These are phyloP conservation scores for Daldinia sp. DNA, from an alignment of 2,329 filamentous ascomycete genomes.

Conservation along the genomic window DNA sequence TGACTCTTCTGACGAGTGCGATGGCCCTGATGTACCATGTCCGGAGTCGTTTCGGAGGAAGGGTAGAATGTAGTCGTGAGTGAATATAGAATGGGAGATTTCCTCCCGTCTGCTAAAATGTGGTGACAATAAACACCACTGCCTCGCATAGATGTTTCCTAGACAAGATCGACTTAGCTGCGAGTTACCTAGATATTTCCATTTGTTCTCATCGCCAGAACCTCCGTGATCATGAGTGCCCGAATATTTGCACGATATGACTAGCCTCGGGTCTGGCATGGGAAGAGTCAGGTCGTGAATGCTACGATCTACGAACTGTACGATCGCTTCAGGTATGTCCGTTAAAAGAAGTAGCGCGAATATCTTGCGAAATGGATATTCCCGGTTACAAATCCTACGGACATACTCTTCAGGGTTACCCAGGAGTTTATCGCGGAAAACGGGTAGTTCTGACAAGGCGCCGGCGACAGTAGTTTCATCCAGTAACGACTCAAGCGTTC, in stretches of 20 bases:
- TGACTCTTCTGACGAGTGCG: background rate
- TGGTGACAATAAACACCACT: constrained; percentile 7
- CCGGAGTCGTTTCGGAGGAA: background rate
- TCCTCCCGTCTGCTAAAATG: background rate
- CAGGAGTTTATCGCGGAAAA: background rate
- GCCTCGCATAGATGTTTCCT: background rate
- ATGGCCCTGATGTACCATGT: background rate
- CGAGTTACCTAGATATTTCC: background rate
- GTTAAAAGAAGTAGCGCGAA: constrained; percentile 4
- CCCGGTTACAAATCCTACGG: background rate
- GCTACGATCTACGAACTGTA: background rate
- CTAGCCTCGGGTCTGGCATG: constrained; percentile 3
- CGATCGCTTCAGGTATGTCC: background rate
- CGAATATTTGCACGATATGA: background rate
- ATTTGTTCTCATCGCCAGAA: background rate
- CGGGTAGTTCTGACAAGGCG: background rate
- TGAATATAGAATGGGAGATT: constrained; percentile 9
- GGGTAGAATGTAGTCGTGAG: constrained; percentile 1
- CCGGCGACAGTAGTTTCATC: background rate
- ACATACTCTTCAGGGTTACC: background rate
- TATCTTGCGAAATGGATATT: constrained; percentile 1
- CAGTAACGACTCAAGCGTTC: constrained; percentile 4
- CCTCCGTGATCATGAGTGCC: background rate
- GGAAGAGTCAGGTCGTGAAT: constrained; percentile 1
- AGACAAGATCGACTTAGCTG: background rate